Base-by-base conservation (phyloP, 768 basidiomycete species). In the Termitomyces sp. region DNA sequence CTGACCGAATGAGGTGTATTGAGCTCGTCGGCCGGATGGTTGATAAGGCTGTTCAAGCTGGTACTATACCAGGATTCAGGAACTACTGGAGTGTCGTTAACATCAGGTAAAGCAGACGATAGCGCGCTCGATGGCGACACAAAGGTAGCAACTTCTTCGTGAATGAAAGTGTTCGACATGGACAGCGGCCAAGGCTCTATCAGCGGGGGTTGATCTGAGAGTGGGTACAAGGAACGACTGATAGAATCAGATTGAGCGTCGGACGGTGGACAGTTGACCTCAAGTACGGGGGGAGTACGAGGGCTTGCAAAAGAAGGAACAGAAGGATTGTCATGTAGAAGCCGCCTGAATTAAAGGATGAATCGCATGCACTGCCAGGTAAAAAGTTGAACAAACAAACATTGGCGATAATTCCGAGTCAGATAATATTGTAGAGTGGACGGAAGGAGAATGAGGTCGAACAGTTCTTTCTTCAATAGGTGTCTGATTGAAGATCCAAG, bases 1-100 rank as follows among this genome's bases (percentile, higher is more conserved):
- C 44, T n/a, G 38, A 17, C 37, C 10, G 37, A 25, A 23, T 43
- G 38, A 23, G 11, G n/a, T 23, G 32, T 2, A 35, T 14, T 3
- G 11, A 16, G 49, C 19, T 44, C 44, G 5, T 46, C 38, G 5
- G 21, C 23, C 0, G 51, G 2, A 41, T 29, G 27, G 9, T 47
- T 32, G 1, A 61, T 21, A 41, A 62, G 49, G 29, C 23, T 57
- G 37, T 31, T 63, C 59, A 49, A 56, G 48, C 61, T 35, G 16
- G 55, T 46, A 54, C 65, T 42, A 45, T 49, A 51, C 60, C 60
- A 61, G 16, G 56, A 54, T 10, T 47, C 57, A 41, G 52, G 40
- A 14, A 57, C 43, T 12, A 34, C 47, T 10, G 42, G 45, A 9
- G 48, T 48, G 31, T 41, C 38, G 27, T 35, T 35, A 7, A n/a